Base-by-base conservation (phyloP, 2,329 filamentous ascomycete genomes). In the Botrytis hyacinthi region DNA sequence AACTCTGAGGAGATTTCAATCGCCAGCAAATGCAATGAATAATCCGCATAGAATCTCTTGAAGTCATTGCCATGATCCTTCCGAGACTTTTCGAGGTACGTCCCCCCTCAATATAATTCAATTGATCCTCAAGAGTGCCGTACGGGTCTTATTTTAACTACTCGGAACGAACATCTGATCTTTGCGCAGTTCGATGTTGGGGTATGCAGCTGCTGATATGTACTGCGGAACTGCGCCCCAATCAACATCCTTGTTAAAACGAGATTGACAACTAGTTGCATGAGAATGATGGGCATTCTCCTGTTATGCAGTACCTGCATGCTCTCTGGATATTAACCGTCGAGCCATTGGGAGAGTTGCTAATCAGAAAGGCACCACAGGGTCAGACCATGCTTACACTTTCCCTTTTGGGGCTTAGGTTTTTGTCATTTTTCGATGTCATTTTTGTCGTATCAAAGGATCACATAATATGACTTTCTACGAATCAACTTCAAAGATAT, bases 151-250 rank as follows among this genome's bases (percentile, higher is more conserved):
- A 54, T 65, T 65, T 65, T 51, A 65, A 71, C 59, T 32, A 71
- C 40, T n/a, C 51, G 59, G n/a, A 54, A 65, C 35, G 35, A 71
- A 51, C 44, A 71, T 29, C 44, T 65, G 42, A 35, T 66, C 32
- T 71, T 57, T 71, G 70, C 60, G 70, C 35, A 66, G 70, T 71
- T 42, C 14, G 35, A 66, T 54, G 46, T 54, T 51, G 60, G 57
- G 70, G 44, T 70, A 44, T 57, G n/a, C 40, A 57, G 48, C 35
- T 42, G 66, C 12, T 68, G 26, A 42, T 57, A 42, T 42, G 18
- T 54, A 42, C 35, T 68, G 65, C 35, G 26, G 35, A n/a, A 68
- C 46, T 71, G 60, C 60, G 70, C 70, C 70, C 32, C 70, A 46
- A 14, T 44, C 22, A 71, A 22, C 7, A 26, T 14, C 46, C 65